These are phyloP conservation scores for Pseudotulostoma volvatum DNA, from an alignment of 495 filamentous ascomycete genomes.

Conservation along the genomic window DNA sequence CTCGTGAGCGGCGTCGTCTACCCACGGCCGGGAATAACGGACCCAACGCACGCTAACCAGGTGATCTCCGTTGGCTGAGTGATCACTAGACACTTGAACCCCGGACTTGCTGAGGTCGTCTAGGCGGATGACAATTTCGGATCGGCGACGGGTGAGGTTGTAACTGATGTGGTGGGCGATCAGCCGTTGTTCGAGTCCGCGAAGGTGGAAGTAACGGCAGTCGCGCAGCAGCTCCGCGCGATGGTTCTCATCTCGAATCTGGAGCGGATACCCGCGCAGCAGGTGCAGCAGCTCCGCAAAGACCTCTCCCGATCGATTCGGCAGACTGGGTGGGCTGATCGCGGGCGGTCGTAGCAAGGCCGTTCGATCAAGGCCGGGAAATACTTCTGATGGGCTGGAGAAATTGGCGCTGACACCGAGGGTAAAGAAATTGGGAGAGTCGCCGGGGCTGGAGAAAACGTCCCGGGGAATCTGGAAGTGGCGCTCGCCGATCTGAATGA, in stretches of 20 bases:
- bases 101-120: constrained; percentile 78
- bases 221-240: constrained; percentile 67
- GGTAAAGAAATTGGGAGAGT: constrained; percentile 90
- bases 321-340: constrained; percentile 66
- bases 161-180: constrained; percentile 63
- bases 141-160: constrained; percentile 47
- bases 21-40: constrained; percentile 67
- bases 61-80: constrained; percentile 6
- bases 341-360: constrained; percentile 80
- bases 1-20: constrained; percentile 55
- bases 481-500: constrained; percentile 69
- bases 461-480: constrained; percentile 85
- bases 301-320: constrained; percentile 59
- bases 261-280: constrained; percentile 71
- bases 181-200: constrained; percentile 75
- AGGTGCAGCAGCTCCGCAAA: constrained; percentile 77
- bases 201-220: constrained; percentile 84
- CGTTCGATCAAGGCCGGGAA: constrained; percentile 67
- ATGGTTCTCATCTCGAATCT: constrained; percentile 62
- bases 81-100: constrained; percentile 43
- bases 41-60: constrained; percentile 48
- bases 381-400: constrained; percentile 58
- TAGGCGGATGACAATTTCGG: constrained; percentile 69
- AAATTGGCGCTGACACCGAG: constrained; percentile 88
- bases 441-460: constrained; percentile 68